phyloP scores from a whole-genome alignment of 352 stramenopile genomes.

The Pythium dissotocum region DNA sequence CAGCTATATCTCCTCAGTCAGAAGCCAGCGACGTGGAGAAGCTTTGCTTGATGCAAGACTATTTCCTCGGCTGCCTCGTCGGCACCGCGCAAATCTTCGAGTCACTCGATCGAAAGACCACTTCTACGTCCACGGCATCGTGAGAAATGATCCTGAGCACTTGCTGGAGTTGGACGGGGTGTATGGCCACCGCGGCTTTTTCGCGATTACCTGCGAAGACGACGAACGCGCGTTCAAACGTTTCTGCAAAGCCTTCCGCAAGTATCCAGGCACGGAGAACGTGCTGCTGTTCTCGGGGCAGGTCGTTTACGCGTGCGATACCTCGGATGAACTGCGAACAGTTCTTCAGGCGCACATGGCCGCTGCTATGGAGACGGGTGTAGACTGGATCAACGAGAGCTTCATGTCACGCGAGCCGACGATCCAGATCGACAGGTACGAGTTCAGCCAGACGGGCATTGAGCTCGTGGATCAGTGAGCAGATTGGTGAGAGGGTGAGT shows the following conservation, averaged over 20 bases:
- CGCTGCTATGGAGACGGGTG: slow-evolving; percentile 15
- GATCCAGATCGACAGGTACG: slow-evolving; percentile 24
- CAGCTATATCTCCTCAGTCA: not conserved
- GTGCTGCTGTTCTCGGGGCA: slow-evolving; percentile 22
- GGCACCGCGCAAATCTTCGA: slow-evolving; percentile 12
- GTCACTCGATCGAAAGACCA: slow-evolving; percentile 10
- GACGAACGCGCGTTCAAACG: slow-evolving; percentile 15
- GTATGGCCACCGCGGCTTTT: slow-evolving; percentile 15
- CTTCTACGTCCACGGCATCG: slow-evolving; percentile 21
- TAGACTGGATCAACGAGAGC: slow-evolving; percentile 18
- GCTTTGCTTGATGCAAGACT: slow-evolving; percentile 19
- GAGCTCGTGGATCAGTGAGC: slow-evolving; percentile 9
- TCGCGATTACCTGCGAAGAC: slow-evolving; percentile 11
- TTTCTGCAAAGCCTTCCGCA: slow-evolving; percentile 17
- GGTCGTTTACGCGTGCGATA: slow-evolving; percentile 12
- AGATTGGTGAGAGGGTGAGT: not conserved
- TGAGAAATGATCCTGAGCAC: slow-evolving; percentile 3
- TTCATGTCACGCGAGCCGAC: slow-evolving; percentile 17
- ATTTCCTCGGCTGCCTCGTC: slow-evolving; percentile 10
- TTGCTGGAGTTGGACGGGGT: slow-evolving; percentile 17
- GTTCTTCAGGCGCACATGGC: slow-evolving; percentile 10
- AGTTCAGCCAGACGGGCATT: slow-evolving; percentile 21
- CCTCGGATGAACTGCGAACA: slow-evolving; percentile 8
- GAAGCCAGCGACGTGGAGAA: slow-evolving; percentile 5
- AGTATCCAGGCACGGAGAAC: slow-evolving; percentile 16